A percentile compares a stretch with the other conserved stretches of the same genome.
Conservation (phyloP, 306 rosid genomes). For the Vigna hirtella region DNA sequence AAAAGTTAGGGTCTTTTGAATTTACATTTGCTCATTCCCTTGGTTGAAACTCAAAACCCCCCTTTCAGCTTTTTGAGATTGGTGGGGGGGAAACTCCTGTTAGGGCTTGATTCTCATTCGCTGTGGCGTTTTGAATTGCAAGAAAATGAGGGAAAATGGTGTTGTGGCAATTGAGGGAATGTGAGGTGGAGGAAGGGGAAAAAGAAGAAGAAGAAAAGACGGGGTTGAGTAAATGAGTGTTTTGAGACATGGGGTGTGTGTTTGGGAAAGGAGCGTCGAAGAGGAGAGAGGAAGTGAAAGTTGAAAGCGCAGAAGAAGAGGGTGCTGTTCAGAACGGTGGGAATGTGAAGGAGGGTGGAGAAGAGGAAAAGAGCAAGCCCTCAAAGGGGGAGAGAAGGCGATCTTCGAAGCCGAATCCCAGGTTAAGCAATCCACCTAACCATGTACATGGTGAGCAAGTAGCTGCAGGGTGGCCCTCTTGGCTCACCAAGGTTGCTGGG, state of each 20-base stretch:
- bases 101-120: constrained; percentile 52
- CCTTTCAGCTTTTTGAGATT: constrained; percentile 45
- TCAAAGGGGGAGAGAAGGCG: constrained; percentile 62
- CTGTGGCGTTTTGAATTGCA: constrained; percentile 34
- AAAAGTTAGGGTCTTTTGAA: constrained; percentile 61
- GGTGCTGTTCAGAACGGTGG: constrained; percentile 54
- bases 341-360: constrained; percentile 57
- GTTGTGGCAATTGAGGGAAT: constrained; percentile 42
- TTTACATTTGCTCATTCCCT: constrained; percentile 48
- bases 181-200: constrained; percentile 21
- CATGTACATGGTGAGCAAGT: constrained; percentile 87
- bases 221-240: constrained; percentile 56
- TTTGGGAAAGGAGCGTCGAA: constrained; percentile 62
- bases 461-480: constrained; percentile 95
- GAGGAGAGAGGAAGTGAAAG: constrained; percentile 47
- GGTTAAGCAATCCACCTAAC: constrained; percentile 81
- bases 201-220: not conserved
- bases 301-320: constrained; percentile 48
- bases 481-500: constrained; percentile 95
- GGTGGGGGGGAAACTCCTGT: constrained; percentile 33
- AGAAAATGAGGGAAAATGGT: constrained; percentile 33
- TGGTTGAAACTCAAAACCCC: constrained; percentile 31
- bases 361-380: constrained; percentile 52
- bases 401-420: constrained; percentile 74
- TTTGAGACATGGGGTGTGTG: constrained; percentile 79